Evolutionary conservation across 163 green algal species (phyloP), one percentile per base, ranked within the genome.

Genomic region (Trebouxia gelatinosa): DNA sequence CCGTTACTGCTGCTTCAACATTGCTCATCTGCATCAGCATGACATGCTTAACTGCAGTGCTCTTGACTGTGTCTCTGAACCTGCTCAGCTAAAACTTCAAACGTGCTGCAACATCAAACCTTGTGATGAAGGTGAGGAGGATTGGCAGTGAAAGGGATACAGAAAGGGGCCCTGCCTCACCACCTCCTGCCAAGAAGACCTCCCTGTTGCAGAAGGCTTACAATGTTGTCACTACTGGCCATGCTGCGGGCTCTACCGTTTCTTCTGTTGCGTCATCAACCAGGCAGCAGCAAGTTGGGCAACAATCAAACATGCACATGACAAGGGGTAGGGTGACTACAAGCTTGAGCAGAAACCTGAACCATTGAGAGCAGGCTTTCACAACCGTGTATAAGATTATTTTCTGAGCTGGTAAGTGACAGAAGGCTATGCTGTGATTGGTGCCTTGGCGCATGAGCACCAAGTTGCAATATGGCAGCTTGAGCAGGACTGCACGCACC

Each of bases 121-220:
- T n/a, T n/a, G n/a, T n/a, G n/a, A n/a, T n/a, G n/a, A n/a, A n/a
- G n/a, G n/a, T n/a, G n/a, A n/a, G n/a, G n/a, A n/a, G n/a, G n/a
- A n/a, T n/a, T n/a, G n/a, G n/a, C n/a, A n/a, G 64, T 32, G 64
- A 78, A 11, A 23, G 71, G 13, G 51, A 78, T 23, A 50, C 71
- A 70, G 71, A 78, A 35, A 65, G 71, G 43, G 71, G 50, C 13
- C 71, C 51, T 19, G 71, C 71, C 34, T 67, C 51, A 5, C 71
- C 50, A 16, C 43, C 50, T 3, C 43, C 43, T 38, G 40, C 68
- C 40, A 76, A 76, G 68, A 76, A 64, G 68, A 37, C 68, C 48
- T 59, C 43, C 32, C 26, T 51, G 43, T 50, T 78, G 50, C 37
- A 59, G 29, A 76, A 31, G 40, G 68, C 43, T 0, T 64, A 76